Base-by-base conservation (phyloP, 345 rosid species). In the Moricandia moricandioides region DNA sequence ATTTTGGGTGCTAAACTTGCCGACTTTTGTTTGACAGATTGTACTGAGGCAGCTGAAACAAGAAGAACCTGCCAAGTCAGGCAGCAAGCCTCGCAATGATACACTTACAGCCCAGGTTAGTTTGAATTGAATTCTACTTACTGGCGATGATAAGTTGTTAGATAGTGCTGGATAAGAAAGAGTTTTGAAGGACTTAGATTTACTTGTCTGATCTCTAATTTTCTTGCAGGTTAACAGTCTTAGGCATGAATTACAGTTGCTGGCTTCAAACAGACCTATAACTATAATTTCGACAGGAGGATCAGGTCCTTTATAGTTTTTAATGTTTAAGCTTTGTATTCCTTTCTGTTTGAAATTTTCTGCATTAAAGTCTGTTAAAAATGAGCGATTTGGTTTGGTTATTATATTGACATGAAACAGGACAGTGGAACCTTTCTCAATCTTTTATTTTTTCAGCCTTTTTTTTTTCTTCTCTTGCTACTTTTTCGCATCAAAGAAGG, bases 61-160 rank as follows among this genome's bases (percentile, higher is more conserved):
- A 69, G 89, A 81, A 35, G 91, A 88, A 76, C 80, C 89, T 73
- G 9, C 82, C 56, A 65, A 86, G 65, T 72, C 90, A 55, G 78
- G 49, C 21, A 84, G 81, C 39, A 92, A 86, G 83, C 91, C 97
- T 9, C 82, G 43, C 33, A 78, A 69, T 84, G 90, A 89, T 62
- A 65, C 78, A 69, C 85, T 96, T 81, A 18, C 86, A 79, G 94
- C 87, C 69, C 96, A 96, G 98, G 99, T 92, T 81, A 12, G 77
- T 68, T 54, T 68, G 33, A 55, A 13, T 33, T 64, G 67, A 12
- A 35, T 16, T 16, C 17, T 59, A 27, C 30, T 59, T 66, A 24
- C 6, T 39, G 1, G 24, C 56, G 56, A 47, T 18, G 3, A 47
- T 47, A 1, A 45, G 6, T 45, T 45, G 14, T 45, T 13, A 45